These are phyloP conservation scores for Mycotypha africana DNA, from an alignment of 371 early-diverging fungal species.

Conservation along the genomic window DNA sequence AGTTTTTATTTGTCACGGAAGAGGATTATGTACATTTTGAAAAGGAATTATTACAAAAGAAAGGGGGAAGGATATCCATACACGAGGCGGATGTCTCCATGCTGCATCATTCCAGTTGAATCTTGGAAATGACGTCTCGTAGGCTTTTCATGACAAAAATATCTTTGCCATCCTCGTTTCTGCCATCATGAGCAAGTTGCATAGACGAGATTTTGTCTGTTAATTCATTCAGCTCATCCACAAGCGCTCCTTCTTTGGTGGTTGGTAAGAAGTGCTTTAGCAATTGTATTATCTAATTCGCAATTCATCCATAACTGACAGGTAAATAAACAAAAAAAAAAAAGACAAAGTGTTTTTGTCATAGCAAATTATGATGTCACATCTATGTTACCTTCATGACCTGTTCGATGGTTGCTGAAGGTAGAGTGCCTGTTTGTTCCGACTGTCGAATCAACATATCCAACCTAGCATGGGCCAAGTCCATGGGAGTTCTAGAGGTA, in stretches of 20 bases:
- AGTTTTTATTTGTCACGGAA: constrained; percentile 18
- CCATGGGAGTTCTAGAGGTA: constrained; percentile 23
- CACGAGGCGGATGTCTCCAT: no score
- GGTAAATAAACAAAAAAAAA: no score
- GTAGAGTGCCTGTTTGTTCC: not conserved
- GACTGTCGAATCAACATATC: constrained; percentile 25
- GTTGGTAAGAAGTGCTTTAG: constrained; percentile 26
- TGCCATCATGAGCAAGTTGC: not conserved
- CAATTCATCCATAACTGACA: no score
- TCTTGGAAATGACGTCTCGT: constrained; percentile 15
- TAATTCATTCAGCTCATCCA: constrained; percentile 12
- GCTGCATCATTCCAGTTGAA: constrained; percentile 3
- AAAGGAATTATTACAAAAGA: not conserved
- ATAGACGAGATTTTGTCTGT: constrained; percentile 8
- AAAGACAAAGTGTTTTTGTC: not conserved
- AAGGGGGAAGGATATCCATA: constrained; percentile 17
- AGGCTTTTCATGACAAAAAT: constrained; percentile 16
- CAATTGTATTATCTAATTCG: constrained; percentile 30
- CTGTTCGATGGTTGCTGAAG: constrained; percentile 13
- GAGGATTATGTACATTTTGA: constrained; percentile 13
- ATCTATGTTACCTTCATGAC: constrained; percentile 17
- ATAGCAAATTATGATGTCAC: not conserved
- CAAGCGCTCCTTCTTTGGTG: no score
- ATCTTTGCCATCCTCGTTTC: not conserved
- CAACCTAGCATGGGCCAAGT: constrained; percentile 34